phyloP scores from a whole-genome alignment of 2,329 filamentous ascomycete species.

The Diaporthe sp. region DNA sequence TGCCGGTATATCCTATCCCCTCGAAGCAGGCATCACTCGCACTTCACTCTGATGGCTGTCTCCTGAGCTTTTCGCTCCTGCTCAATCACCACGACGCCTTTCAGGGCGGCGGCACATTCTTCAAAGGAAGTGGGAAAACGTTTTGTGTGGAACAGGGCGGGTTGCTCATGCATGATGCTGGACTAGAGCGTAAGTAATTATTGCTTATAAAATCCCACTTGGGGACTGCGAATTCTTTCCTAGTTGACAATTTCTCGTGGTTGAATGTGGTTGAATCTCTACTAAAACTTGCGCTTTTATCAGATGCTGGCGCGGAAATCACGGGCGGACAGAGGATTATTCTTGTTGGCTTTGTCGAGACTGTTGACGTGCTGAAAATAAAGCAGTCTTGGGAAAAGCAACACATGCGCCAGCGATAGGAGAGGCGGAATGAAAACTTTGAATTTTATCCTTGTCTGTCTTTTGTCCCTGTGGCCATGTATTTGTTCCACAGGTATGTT shows the following conservation, averaged over 20 bases:
- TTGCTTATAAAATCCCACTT: neutral
- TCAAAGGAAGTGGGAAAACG: conserved; percentile 33
- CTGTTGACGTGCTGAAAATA: conserved; percentile 35
- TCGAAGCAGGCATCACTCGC: conserved; percentile 38
- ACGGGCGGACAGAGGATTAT: conserved; percentile 36
- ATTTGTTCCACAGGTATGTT: too few relatives aligned
- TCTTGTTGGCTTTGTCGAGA: conserved; percentile 38
- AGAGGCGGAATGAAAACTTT: too few relatives aligned
- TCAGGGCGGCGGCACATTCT: conserved; percentile 37
- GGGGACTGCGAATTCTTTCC: neutral
- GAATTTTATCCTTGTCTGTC: too few relatives aligned
- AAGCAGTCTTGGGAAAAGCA: conserved; percentile 34
- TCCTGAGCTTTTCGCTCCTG: conserved; percentile 37
- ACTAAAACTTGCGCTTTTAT: neutral
- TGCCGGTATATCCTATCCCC: conserved; percentile 25
- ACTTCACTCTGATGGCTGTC: conserved; percentile 37
- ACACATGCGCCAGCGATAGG: neutral
- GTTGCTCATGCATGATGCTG: conserved; percentile 37
- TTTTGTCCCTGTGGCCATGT: too few relatives aligned
- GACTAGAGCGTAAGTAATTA: conserved; percentile 35
- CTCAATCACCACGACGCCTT: conserved; percentile 36
- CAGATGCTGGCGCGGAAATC: conserved; percentile 36
- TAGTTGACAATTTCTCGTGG: neutral
- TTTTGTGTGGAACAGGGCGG: conserved; percentile 37
- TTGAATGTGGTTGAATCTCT: neutral